phyloP scores from a whole-genome alignment of 2,329 filamentous ascomycete species.

The Aschersonia sp. region DNA sequence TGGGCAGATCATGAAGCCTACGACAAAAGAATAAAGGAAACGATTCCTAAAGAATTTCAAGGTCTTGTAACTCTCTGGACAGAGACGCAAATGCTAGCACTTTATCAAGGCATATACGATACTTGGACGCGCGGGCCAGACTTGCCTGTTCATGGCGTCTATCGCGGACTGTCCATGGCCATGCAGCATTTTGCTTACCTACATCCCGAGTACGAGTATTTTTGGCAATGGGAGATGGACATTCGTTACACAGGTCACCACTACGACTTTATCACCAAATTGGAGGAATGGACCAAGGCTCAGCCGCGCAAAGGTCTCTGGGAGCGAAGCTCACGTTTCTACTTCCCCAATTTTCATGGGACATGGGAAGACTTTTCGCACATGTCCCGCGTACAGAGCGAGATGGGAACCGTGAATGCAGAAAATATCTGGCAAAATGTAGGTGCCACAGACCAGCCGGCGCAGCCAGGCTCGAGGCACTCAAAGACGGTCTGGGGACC shows the following conservation, averaged over 20 bases:
- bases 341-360: constrained; percentile 62
- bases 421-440: constrained; percentile 53
- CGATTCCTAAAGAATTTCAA: constrained; percentile 71
- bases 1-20: constrained; percentile 64
- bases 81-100: constrained; percentile 77
- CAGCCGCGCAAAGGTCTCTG: constrained; percentile 71
- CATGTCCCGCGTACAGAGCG: constrained; percentile 62
- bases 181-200: constrained; percentile 84
- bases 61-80: constrained; percentile 88
- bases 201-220: constrained; percentile 80
- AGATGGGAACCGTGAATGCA: constrained; percentile 49
- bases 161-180: constrained; percentile 85
- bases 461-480: constrained; percentile 19
- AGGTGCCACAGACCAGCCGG: constrained; percentile 25
- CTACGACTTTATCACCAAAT: constrained; percentile 57
- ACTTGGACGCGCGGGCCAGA: constrained; percentile 50
- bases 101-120: constrained; percentile 80
- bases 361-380: constrained; percentile 64
- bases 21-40: constrained; percentile 49
- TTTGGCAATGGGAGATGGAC: constrained; percentile 96
- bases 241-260: constrained; percentile 82
- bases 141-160: constrained; percentile 78
- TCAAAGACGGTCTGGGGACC: constrained; percentile 75
- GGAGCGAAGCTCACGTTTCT: constrained; percentile 69
- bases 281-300: constrained; percentile 52